Percentiles rank a stretch among this genome's conserved stretches.
Evolutionary conservation across 2,329 filamentous ascomycete species (phyloP).

Genomic region (Neoscytalidium dimidiatum): DNA sequence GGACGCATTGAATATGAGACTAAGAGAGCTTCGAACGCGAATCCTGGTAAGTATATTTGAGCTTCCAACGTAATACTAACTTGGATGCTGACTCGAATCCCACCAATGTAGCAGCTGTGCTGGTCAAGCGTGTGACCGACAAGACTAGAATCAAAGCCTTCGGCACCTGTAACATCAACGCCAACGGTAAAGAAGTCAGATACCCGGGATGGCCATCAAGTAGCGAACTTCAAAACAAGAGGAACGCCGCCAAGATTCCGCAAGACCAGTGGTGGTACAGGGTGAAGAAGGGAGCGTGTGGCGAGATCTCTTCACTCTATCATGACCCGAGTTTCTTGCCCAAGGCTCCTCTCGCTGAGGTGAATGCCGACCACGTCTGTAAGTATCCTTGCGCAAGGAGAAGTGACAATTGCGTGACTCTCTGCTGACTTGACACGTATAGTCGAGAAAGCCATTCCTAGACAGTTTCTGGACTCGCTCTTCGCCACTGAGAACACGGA

Average conservation of each 20-base stretch:
- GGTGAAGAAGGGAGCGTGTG: not conserved
- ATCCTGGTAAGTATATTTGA: not conserved
- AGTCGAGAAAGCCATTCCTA: slow-evolving; percentile 1
- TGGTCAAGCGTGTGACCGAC: not conserved
- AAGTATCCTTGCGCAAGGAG: not conserved
- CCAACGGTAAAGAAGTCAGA: not conserved
- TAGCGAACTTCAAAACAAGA: not conserved
- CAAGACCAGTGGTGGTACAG: slow-evolving; percentile 2
- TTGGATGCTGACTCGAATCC: not conserved
- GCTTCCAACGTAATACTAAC: not conserved
- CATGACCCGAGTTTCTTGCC: not conserved
- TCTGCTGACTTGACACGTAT: not conserved
- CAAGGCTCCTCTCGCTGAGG: not conserved
- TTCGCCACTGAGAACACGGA: not conserved
- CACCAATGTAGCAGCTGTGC: not conserved
- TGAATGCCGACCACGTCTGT: slow-evolving; percentile 1
- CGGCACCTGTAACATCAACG: not conserved
- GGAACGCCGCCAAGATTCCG: not conserved
- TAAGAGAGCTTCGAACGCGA: not conserved
- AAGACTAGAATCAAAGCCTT: not conserved
- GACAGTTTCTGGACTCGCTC: not conserved
- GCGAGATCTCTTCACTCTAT: not conserved
- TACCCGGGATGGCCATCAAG: not conserved
- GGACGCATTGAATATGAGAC: not conserved
- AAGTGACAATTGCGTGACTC: no score